Evolutionary conservation across 2,329 filamentous ascomycete species (phyloP), one percentile per base, ranked within the genome.

Genomic region (Sclerotinia glacialis): DNA sequence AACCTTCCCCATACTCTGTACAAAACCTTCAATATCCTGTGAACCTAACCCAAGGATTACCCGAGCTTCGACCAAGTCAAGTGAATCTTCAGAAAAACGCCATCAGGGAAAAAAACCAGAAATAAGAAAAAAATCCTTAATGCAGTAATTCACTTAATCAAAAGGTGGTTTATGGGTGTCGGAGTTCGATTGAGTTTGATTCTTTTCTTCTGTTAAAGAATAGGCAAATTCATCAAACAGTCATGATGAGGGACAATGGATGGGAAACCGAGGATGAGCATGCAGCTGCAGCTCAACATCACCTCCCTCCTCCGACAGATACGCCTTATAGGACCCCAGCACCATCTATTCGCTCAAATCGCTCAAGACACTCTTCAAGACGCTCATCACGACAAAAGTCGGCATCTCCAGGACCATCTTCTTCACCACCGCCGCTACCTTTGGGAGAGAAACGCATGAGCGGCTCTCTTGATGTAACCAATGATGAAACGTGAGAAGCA

Each of bases 321-420:
- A 90, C 89, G 34, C 89, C 89, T 26, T 91, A 91, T 73, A 84
- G 89, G 72, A 89, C 88, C 9, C 86, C 88, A 62, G 93, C 92
- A 34, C 53, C 62, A 37, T 64, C 58, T 5, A 55, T 64, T 12
- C 58, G 58, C 28, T 65, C 64, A 46, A 59, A 31, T n/a, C 58
- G 58, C 7, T 60, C 58, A 18, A 60, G n/a, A 9, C 85, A 87
- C 72, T 82, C 84, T 60, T 91, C 90, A 11, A 84, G 86, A 67
- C 85, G 89, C 50, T 72, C 71, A 12, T 91, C 90, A 8, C 84
- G 86, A 66, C 69, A 72, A 52, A 82, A 83, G 68, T 90, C 89
- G 34, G 80, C 83, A 49, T 91, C 91, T 42, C 86, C 91, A 50
- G 85, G 86, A 1, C 80, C 82, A 46, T 82, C 86, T 46, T 83